A percentile compares a stretch with the other conserved stretches of the same genome.
Conservation (phyloP, 768 basidiomycete genomes). For the Suillus sp. region DNA sequence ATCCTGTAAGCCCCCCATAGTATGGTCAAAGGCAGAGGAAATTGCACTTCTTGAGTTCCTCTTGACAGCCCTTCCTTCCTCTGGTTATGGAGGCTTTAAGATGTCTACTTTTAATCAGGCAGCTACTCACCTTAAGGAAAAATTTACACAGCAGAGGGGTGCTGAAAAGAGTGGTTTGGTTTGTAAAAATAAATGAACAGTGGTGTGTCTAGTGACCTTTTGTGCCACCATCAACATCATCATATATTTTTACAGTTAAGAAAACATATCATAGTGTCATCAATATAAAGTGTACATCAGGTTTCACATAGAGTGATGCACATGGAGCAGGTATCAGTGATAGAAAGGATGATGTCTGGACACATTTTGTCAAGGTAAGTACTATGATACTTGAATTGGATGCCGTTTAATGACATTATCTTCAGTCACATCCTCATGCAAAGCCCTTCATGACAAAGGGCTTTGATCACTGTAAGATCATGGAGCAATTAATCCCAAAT, state of each 20-base stretch:
- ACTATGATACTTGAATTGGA: not conserved
- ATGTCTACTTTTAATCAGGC: conserved; percentile 19
- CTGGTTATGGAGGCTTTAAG: conserved; percentile 24
- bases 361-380: not conserved
- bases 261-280: not conserved
- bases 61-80: not conserved
- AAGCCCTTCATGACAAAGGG: not conserved
- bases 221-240: not conserved
- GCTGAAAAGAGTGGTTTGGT: conserved; percentile 20
- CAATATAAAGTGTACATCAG: conserved; percentile 1
- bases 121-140: conserved; percentile 2
- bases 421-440: not conserved
- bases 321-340: not conserved
- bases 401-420: not conserved
- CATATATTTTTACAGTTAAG: not conserved
- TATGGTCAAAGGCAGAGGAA: too few species aligned
- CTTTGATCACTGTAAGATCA: not conserved
- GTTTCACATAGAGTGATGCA: conserved; percentile 3
- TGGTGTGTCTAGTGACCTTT: conserved; percentile 10
- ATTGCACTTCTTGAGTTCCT: too few species aligned
- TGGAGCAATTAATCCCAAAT: not conserved
- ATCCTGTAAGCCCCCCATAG: too few species aligned
- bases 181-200: conserved; percentile 25
- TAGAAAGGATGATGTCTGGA: not conserved
- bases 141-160: conserved; percentile 15